Evolutionary conservation across 176 grass and related monocot species (phyloP), one percentile per base, ranked within the genome.

Genomic region (Carex pumila): DNA sequence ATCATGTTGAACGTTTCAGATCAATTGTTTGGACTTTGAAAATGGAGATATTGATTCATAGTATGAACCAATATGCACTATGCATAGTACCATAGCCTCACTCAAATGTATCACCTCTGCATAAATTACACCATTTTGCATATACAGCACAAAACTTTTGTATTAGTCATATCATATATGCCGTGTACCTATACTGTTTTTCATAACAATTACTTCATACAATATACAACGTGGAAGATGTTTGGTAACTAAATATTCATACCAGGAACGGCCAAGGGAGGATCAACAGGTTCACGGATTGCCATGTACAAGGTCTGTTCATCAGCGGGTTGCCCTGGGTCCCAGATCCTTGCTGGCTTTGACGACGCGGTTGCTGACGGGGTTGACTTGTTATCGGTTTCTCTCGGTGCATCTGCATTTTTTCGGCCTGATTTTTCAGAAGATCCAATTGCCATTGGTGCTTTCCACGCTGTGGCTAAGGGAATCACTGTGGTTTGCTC

Each of bases 251-350:
- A 59, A 36, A 81, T 5, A 41, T 81, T 81, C 31, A 66, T 58
- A 67, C 29, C 56, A 82, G 95, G 95, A 5, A 92, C 86, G 0
- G 92, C 92, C 0, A 92, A 88, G 84, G 95, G 95, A 1, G 95
- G 95, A 11, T 91, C 95, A 0, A 71, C 87, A 2, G 17, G 79
- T 12, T 91, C 95, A 11, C 64, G 95, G 56, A 56, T 98, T 0
- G 90, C 95, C 0, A 90, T 94, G 90, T 98, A 98, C 82, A 60
- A 73, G 0, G 95, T 98, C 2, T 98, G 95, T 88, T 91, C 87
- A 0, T 78, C 39, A 6, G 15, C 22, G 0, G 95, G 95, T 12
- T 98, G 95, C 61, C 32, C 89, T 0, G 95, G 95, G 1, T 98
- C 95, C 3, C 90, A 90, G 6, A 92, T 98, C 60, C 90, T 98